Conservation (phyloP, 2,329 filamentous ascomycete genomes). For the Calonectria honghensis region DNA sequence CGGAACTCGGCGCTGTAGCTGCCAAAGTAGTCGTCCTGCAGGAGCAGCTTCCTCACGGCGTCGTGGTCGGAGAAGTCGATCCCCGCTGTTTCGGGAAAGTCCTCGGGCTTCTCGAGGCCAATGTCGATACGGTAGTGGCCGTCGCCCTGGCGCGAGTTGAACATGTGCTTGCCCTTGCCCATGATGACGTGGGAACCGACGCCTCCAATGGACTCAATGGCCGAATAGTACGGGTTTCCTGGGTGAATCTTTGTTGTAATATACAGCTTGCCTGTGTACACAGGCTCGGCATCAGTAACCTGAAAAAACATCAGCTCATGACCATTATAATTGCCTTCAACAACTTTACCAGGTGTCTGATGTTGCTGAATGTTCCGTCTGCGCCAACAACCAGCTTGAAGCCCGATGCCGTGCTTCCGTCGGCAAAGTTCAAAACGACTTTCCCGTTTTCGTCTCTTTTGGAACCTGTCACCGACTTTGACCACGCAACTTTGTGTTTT, state of each 20-base stretch:
- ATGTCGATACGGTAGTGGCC: conserved; percentile 5
- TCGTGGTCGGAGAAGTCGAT: not conserved
- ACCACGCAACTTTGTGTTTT: not conserved
- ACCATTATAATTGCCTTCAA: not conserved
- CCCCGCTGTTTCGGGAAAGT: not conserved
- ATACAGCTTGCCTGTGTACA: not conserved
- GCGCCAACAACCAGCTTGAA: conserved; percentile 2
- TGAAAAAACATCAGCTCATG: not conserved
- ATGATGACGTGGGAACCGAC: conserved; percentile 4
- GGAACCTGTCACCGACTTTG: not conserved
- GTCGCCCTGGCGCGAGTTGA: conserved; percentile 9
- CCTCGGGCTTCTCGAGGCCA: not conserved
- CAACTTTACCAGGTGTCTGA: not conserved
- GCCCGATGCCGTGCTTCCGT: not conserved
- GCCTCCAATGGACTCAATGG: not conserved
- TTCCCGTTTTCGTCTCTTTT: not conserved
- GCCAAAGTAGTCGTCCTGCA: not conserved
- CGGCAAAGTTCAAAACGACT: not conserved
- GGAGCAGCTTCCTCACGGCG: not conserved
- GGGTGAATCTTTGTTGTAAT: not conserved
- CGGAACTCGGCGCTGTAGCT: not conserved
- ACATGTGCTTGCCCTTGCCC: conserved; percentile 23
- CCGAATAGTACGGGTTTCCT: not conserved
- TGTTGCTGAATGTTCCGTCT: conserved; percentile 10
- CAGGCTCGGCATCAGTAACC: not conserved